A percentile compares a stretch with the other conserved stretches of the same genome.
These are phyloP conservation scores for Phascolomyces articulosus DNA, from an alignment of 371 early-diverging fungal species.

Conservation along the genomic window DNA sequence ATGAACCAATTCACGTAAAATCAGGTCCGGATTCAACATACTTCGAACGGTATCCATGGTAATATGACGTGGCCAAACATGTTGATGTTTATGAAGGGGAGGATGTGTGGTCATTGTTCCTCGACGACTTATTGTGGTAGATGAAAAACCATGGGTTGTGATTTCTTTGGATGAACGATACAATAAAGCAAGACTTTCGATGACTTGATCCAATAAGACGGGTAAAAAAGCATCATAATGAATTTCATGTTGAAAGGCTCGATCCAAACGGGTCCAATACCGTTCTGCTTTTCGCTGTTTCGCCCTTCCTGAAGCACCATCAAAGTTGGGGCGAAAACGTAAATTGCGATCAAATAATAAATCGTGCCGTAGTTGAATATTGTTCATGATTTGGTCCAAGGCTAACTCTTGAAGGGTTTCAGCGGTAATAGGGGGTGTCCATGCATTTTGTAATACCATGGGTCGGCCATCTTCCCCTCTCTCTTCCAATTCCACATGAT, in stretches of 20 bases:
- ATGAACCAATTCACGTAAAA: conserved; percentile 49
- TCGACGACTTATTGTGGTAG: too few relatives aligned
- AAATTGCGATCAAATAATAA: conserved; percentile 75
- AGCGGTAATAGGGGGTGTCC: conserved; percentile 39
- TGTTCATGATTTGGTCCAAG: conserved; percentile 65
- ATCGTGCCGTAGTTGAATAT: conserved; percentile 79
- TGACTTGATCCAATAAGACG: conserved; percentile 57
- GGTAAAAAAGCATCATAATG: conserved; percentile 17
- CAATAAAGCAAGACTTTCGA: conserved; percentile 61
- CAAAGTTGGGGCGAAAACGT: conserved; percentile 74
- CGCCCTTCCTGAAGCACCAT: conserved; percentile 58
- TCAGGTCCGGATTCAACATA: conserved; percentile 39
- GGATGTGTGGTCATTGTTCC: too few relatives aligned
- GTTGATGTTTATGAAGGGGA: too few relatives aligned
- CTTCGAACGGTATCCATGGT: conserved; percentile 12
- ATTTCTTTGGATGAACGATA: conserved; percentile 18
- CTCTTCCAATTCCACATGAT: too few relatives aligned
- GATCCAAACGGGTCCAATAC: conserved; percentile 65
- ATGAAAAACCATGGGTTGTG: too few relatives aligned
- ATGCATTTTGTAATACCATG: conserved; percentile 7
- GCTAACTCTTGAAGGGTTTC: conserved; percentile 38
- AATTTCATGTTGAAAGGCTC: conserved; percentile 14
- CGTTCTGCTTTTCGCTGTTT: conserved; percentile 46
- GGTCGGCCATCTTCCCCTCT: neutral
- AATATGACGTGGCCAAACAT: conserved; percentile 22